Base-by-base conservation (phyloP, 441 rosid species). In the Populus hybrid region DNA sequence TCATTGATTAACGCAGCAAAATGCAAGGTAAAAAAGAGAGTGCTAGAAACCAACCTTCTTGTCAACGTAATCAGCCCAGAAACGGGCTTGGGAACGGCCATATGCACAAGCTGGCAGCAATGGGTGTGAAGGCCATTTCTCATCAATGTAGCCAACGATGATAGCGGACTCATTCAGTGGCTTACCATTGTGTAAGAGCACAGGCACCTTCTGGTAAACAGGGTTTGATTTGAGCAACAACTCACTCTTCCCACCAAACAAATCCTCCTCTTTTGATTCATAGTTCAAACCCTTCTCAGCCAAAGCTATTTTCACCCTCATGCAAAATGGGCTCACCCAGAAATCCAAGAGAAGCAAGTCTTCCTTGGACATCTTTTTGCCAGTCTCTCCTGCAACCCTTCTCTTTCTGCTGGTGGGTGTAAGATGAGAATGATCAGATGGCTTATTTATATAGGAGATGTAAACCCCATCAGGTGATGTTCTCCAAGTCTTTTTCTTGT, bases 1-100 rank as follows among this genome's bases (percentile, higher is more conserved):
- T 35, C 38, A 64, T 16, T n/a, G 23, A 40, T 16, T 40, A 14
- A 24, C 14, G 33, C 14, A 38, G 9, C 26, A 2, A 29, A 1
- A 1, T 72, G 9, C 14, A 35, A 14, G 21, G 6, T 14, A 36
- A 69, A 7, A 36, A 5, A 5, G 5, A 68, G 5, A 29, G 63
- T 61, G 29, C 8, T 31, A 2, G 3, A 68, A 76, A 36, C 33
- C 59, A 23, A 83, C 93, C 91, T 86, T 90, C 53, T 87, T 90
- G 79, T 90, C 94, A 3, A 90, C 73, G 31, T 78, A 90, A 72
- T 89, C 90, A 0, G 86, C 83, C 94, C 92, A 89, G 78, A 89
- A 90, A 26, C 89, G 83, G 8, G 89, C 91, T 67, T 82, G 86
- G 40, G 92, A 85, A 0, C 86, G 75, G 3, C 33, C 88, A 31